A percentile compares a stretch with the other conserved stretches of the same genome.
phyloP scores from a whole-genome alignment of 192 early-diverging fungal genomes.

The Backusella tarrabulga region DNA sequence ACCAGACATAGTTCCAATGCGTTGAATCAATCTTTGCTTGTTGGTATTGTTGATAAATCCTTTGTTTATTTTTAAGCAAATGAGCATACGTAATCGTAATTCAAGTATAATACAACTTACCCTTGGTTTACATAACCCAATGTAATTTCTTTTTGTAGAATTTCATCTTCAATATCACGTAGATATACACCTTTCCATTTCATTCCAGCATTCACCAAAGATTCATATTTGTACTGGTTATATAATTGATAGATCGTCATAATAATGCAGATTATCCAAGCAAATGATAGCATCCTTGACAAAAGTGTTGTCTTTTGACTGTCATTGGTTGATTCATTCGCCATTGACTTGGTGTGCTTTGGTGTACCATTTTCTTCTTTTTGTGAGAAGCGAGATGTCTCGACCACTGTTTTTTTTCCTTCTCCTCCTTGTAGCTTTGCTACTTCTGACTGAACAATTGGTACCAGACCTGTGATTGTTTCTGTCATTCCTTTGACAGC shows the following conservation, averaged over 20 bases:
- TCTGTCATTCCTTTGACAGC: conserved; percentile 59
- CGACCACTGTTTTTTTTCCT: neutral
- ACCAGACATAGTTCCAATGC: conserved; percentile 36
- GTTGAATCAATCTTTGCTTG: conserved; percentile 17
- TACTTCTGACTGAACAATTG: conserved; percentile 44
- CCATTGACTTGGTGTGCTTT: neutral
- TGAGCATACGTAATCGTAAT: neutral
- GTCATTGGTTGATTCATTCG: neutral
- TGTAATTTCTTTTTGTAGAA: conserved; percentile 16
- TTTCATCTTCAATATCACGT: conserved; percentile 43
- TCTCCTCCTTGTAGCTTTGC: conserved; percentile 1
- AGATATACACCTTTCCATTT: conserved; percentile 44
- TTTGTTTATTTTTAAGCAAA: neutral
- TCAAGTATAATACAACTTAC: neutral
- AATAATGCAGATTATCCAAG: neutral
- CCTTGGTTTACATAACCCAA: conserved; percentile 14
- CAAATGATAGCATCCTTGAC: neutral
- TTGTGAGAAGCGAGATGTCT: neutral
- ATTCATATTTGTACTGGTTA: conserved; percentile 16
- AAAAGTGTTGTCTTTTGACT: neutral
- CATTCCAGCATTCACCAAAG: conserved; percentile 20
- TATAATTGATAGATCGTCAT: neutral
- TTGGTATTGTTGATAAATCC: conserved; percentile 29
- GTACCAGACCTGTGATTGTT: conserved; percentile 42
- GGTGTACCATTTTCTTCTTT: conserved; percentile 20